Conservation (phyloP, 2,329 filamentous ascomycete genomes). For the Ceratocystis destructans region DNA sequence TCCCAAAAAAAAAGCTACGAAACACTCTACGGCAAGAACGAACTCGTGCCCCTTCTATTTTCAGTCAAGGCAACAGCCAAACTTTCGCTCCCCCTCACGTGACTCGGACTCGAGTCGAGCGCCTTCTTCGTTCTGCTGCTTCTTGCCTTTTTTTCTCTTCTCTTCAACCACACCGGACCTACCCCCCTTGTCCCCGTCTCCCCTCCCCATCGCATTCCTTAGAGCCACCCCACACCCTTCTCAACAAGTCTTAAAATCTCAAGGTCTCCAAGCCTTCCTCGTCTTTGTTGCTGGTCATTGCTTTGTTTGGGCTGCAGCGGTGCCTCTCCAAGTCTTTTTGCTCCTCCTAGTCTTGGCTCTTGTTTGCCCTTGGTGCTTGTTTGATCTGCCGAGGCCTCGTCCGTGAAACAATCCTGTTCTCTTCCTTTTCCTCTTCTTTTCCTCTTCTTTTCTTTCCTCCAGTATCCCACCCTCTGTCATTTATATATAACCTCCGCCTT, state of each 20-base stretch:
- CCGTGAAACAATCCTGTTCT: slow-evolving; percentile 6
- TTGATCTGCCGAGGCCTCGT: slow-evolving; percentile 6
- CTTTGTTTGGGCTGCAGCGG: slow-evolving; percentile 10
- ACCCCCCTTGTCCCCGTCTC: neutral
- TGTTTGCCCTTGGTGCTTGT: slow-evolving; percentile 10
- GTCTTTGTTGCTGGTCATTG: slow-evolving; percentile 13
- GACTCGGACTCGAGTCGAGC: neutral
- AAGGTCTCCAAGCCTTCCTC: neutral
- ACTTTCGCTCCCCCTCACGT: neutral
- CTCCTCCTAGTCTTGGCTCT: slow-evolving; percentile 3
- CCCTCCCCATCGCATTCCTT: neutral
- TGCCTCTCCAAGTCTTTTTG: slow-evolving; percentile 2
- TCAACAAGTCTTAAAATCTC: slow-evolving; percentile 3
- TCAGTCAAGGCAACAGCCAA: neutral
- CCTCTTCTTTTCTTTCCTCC: neutral
- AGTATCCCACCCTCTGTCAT: neutral
- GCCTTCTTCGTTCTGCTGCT: neutral
- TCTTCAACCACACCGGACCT: neutral
- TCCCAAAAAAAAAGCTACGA: neutral
- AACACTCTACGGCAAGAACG: neutral
- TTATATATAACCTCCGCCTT: slow-evolving; percentile 9
- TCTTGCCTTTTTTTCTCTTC: neutral
- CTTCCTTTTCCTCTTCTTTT: neutral
- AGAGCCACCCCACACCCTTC: slow-evolving; percentile 8
- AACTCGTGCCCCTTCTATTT: neutral